Evolutionary conservation across 345 rosid genomes (phyloP), one percentile per base, ranked within the genome.

Genomic region (Luvunga scandens): DNA sequence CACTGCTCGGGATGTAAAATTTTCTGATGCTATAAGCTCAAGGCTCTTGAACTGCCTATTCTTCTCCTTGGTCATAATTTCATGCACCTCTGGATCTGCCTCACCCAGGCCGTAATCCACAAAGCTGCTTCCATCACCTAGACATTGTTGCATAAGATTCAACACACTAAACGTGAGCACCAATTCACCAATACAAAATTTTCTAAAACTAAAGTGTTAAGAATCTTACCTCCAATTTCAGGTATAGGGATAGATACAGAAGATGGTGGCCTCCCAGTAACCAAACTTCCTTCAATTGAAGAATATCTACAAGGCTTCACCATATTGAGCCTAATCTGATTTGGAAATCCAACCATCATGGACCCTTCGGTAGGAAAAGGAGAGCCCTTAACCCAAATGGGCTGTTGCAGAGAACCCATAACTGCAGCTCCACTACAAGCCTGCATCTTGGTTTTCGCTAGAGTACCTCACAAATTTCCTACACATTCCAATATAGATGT

Each of bases 11-110:
- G 98, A 95, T 2, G 98, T 95, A 82, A 95, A 95, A 75, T 95
- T 95, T 88, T 92, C 99, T 0, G 99, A 95, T 6, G 98, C 98
- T 80, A 92, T 93, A 75, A 95, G 96, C 87, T 92, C 98, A 76
- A 95, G 96, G 81, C 96, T 95, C 84, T 84, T 92, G 69, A 92
- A 95, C 53, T 95, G 98, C 85, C 99, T 88, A 72, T 87, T 84
- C 84, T 93, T 93, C 81, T 95, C 99, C 86, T 87, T 93, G 14
- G 64, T 73, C 77, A 93, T 87, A 71, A 95, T 90, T 2, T 79
- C 83, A 71, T 69, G 48, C 78, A 95, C 97, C 83, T 92, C 93
- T 9, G 96, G 94, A 86, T 93, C 99, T 36, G 86, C 92, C 83
- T 88, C 90, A 69, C 85, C 73, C 56, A 93, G 89, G 64, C 84